A percentile compares a stretch with the other conserved stretches of the same genome.
Evolutionary conservation across 345 rosid species (phyloP).

Genomic region (Xanthoceras sorbifolium): DNA sequence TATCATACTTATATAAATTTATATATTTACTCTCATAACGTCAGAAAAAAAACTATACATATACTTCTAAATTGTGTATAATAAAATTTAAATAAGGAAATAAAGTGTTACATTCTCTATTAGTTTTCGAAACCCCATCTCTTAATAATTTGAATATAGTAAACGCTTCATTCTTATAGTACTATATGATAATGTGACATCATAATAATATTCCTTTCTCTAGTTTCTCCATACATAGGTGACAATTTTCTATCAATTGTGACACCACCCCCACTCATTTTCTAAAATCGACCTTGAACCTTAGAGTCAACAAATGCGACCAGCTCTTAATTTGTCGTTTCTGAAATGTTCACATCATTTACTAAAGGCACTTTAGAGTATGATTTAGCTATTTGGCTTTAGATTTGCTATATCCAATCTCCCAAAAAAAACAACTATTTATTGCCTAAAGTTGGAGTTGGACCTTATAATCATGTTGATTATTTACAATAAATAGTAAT

Average conservation of each 20-base stretch:
- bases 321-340: not conserved
- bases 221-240: not conserved
- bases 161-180: not conserved
- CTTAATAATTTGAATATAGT: not conserved
- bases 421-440: no score
- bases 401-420: not conserved
- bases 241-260: not conserved
- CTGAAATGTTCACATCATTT: not conserved
- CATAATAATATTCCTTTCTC: not conserved
- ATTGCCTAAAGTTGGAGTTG: no score
- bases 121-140: not conserved
- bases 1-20: no score
- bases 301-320: not conserved
- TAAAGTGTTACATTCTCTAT: no score
- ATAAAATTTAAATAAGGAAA: no score
- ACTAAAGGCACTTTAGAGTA: not conserved
- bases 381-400: not conserved
- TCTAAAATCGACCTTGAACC: not conserved
- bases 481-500: no score
- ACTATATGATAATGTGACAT: not conserved
- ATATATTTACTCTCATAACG: no score
- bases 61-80: no score
- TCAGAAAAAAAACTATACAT: no score
- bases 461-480: no score
- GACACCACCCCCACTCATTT: not conserved